These are phyloP conservation scores for Clitoria ternatea DNA, from an alignment of 306 rosid genomes.

Conservation along the genomic window DNA sequence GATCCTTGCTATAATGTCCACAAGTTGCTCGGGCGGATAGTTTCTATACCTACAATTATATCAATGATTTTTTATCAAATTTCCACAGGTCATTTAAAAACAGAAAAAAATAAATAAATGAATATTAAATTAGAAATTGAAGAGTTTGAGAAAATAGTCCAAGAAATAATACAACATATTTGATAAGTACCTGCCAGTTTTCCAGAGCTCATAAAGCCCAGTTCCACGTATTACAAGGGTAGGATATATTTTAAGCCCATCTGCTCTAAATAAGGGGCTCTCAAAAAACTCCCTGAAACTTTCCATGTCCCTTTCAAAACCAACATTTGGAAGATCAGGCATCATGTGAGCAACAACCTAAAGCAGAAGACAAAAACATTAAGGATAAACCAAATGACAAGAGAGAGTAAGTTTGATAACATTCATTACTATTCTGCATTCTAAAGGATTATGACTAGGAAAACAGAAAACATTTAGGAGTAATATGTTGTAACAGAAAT, in stretches of 20 bases:
- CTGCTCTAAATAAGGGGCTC: constrained; percentile 89
- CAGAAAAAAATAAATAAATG: background rate
- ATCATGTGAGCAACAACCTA: constrained; percentile 99
- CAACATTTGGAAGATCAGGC: constrained; percentile 99
- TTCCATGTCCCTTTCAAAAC: constrained; percentile 98
- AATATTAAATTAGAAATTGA: background rate
- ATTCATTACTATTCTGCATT: background rate
- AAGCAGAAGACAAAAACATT: constrained; percentile 10
- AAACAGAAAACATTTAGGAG: background rate
- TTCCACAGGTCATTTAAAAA: background rate
- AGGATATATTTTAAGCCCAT: constrained; percentile 96
- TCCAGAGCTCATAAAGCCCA: constrained; percentile 99
- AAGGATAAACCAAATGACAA: constrained; percentile 6
- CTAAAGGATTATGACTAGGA: background rate
- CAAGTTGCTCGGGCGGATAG: constrained; percentile 97
- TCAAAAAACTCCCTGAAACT: constrained; percentile 93
- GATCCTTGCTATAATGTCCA: constrained; percentile 91
- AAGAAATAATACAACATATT: background rate
- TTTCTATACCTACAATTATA: constrained; percentile 77
- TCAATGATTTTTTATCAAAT: constrained; percentile 4
- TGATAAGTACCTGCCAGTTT: constrained; percentile 79
- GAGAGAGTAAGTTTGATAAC: background rate
- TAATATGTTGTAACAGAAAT: background rate
- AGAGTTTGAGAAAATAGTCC: background rate
- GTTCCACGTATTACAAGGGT: constrained; percentile 98